These are phyloP conservation scores for Penicillium sp. DNA, from an alignment of 2,329 filamentous ascomycete species.

Conservation along the genomic window DNA sequence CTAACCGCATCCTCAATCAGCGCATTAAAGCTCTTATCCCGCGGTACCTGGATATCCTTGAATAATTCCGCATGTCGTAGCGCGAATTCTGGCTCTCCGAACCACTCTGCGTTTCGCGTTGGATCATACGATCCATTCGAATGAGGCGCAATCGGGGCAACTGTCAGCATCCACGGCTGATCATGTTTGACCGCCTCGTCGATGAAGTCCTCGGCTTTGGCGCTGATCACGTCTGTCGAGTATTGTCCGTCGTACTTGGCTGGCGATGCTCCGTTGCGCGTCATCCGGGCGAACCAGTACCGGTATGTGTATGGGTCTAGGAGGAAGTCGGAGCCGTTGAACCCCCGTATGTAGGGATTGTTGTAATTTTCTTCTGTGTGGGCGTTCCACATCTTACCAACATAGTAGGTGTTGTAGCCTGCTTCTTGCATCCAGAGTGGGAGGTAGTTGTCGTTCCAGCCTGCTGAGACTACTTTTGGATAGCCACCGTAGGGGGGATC, in stretches of 20 bases:
- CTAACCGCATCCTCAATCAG: slow-evolving; percentile 47
- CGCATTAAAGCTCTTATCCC: slow-evolving; percentile 60
- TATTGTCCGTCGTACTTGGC: slow-evolving; percentile 54
- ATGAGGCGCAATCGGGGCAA: slow-evolving; percentile 65
- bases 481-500: slow-evolving; percentile 47
- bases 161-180: slow-evolving; percentile 62
- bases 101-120: slow-evolving; percentile 19
- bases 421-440: slow-evolving; percentile 67
- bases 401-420: slow-evolving; percentile 69
- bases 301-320: slow-evolving; percentile 65
- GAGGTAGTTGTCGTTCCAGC: slow-evolving; percentile 64
- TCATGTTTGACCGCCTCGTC: slow-evolving; percentile 52
- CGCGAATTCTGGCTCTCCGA: slow-evolving; percentile 36
- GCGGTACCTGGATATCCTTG: slow-evolving; percentile 54
- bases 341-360: slow-evolving; percentile 55
- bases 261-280: slow-evolving; percentile 54
- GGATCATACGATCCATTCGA: slow-evolving; percentile 40
- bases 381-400: slow-evolving; percentile 65
- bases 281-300: slow-evolving; percentile 61
- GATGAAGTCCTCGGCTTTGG: slow-evolving; percentile 56
- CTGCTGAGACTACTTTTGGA: slow-evolving; percentile 62
- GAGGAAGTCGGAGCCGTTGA: slow-evolving; percentile 57
- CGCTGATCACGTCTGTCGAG: slow-evolving; percentile 55
- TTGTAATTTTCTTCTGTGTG: slow-evolving; percentile 61
- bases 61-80: slow-evolving; percentile 60